Evolutionary conservation across 2,329 filamentous ascomycete genomes (phyloP).

Genomic region (Ampelomyces quisqualis): DNA sequence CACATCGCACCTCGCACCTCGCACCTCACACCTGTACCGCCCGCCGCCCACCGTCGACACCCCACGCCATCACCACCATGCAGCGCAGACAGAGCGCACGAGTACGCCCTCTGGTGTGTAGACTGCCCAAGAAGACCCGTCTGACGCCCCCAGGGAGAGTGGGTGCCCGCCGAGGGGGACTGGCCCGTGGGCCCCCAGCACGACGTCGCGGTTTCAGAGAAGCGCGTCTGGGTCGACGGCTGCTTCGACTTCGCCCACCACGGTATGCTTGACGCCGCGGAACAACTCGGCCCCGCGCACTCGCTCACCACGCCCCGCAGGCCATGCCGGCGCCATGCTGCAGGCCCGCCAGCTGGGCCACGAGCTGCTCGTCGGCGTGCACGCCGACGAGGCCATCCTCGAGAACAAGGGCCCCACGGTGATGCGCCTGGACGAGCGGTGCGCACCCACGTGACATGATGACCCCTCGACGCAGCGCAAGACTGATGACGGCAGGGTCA

Average conservation of each 20-base stretch:
- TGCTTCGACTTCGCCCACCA: slow-evolving; percentile 99
- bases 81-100: slow-evolving; percentile 42
- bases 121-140: not conserved
- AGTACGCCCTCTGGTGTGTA: slow-evolving; percentile 17
- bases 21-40: too few relatives aligned
- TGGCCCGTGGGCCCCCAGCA: slow-evolving; percentile 68
- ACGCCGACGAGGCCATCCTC: slow-evolving; percentile 92
- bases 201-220: slow-evolving; percentile 58
- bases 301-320: slow-evolving; percentile 48
- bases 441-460: slow-evolving; percentile 30
- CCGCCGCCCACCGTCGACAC: not conserved
- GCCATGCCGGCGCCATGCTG: slow-evolving; percentile 94
- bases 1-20: too few relatives aligned
- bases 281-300: not conserved
- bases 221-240: slow-evolving; percentile 95
- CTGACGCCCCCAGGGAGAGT: slow-evolving; percentile 32
- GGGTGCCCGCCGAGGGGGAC: slow-evolving; percentile 54
- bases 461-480: slow-evolving; percentile 10
- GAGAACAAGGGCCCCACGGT: slow-evolving; percentile 98
- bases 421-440: slow-evolving; percentile 90
- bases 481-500: slow-evolving; percentile 57
- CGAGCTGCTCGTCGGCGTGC: slow-evolving; percentile 87
- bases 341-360: slow-evolving; percentile 89
- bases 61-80: slow-evolving; percentile 24
- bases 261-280: slow-evolving; percentile 53